Evolutionary conservation across 169 alveolate genomes (phyloP).

Genomic region (Plasmodium ovale): DNA sequence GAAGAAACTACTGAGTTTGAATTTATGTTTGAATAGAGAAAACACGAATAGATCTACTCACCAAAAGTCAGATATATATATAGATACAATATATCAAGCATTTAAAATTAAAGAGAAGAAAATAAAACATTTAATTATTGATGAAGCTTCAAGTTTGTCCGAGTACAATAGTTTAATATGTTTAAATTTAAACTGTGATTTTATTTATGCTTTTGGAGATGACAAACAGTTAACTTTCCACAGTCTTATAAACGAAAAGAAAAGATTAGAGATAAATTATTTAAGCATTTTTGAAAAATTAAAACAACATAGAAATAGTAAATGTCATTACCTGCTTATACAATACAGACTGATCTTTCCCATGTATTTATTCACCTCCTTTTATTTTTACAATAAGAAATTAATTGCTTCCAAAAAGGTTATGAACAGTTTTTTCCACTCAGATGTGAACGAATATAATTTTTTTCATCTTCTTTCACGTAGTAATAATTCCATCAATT

Average conservation of each 20-base stretch:
- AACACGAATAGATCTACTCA: not conserved
- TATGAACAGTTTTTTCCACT: constrained; percentile 8
- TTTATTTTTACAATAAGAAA: constrained; percentile 60
- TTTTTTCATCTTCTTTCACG: not conserved
- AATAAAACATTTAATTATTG: constrained; percentile 68
- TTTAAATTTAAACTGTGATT: constrained; percentile 36
- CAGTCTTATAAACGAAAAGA: constrained; percentile 47
- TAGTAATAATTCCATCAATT: not conserved
- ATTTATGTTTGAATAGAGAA: constrained; percentile 50
- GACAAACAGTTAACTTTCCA: constrained; percentile 66
- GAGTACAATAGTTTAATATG: constrained; percentile 62
- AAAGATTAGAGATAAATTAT: constrained; percentile 62
- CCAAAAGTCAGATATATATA: constrained; percentile 62
- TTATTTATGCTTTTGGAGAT: constrained; percentile 69
- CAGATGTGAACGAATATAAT: not conserved
- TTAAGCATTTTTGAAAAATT: constrained; percentile 60
- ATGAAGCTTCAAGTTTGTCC: constrained; percentile 70
- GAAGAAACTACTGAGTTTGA: constrained; percentile 20
- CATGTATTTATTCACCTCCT: constrained; percentile 62
- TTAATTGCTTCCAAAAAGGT: constrained; percentile 70
- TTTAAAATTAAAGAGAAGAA: constrained; percentile 61
- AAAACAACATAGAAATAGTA: constrained; percentile 17
- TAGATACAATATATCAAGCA: constrained; percentile 72
- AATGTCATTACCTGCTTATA: constrained; percentile 27
- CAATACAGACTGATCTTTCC: constrained; percentile 70